Conservation (phyloP, 2,329 filamentous ascomycete genomes). For the Fusarium praegraminearum region DNA sequence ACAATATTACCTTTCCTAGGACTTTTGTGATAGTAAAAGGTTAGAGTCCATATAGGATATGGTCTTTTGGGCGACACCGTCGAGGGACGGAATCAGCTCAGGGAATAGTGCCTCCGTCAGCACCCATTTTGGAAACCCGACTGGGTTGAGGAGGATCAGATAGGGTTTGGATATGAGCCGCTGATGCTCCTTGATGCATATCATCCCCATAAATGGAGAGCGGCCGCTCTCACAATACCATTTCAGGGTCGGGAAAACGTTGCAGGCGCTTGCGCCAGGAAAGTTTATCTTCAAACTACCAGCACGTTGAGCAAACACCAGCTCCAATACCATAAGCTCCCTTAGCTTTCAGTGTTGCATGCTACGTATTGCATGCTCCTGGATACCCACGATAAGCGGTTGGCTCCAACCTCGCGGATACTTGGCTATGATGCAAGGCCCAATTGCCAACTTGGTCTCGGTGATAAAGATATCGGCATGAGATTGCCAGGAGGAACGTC, state of each 20-base stretch:
- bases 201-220: constrained; percentile 8
- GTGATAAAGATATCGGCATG: background rate
- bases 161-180: constrained; percentile 33
- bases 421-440: background rate
- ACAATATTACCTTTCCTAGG: constrained; percentile 27
- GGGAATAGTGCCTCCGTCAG: constrained; percentile 15
- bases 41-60: background rate
- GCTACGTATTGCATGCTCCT: constrained; percentile 19
- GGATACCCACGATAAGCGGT: constrained; percentile 3
- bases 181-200: constrained; percentile 27
- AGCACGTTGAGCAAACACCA: constrained; percentile 5
- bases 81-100: constrained; percentile 5
- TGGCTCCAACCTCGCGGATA: constrained; percentile 1
- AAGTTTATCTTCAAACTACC: constrained; percentile 25
- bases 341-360: background rate
- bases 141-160: constrained; percentile 8
- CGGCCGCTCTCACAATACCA: background rate
- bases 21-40: background rate
- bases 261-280: constrained; percentile 26
- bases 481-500: background rate
- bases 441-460: background rate
- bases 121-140: constrained; percentile 7
- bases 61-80: constrained; percentile 10
- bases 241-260: constrained; percentile 26
- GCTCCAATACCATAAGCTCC: background rate